Conservation (phyloP, 805 yeast species). For the Saturnispora diversa region DNA sequence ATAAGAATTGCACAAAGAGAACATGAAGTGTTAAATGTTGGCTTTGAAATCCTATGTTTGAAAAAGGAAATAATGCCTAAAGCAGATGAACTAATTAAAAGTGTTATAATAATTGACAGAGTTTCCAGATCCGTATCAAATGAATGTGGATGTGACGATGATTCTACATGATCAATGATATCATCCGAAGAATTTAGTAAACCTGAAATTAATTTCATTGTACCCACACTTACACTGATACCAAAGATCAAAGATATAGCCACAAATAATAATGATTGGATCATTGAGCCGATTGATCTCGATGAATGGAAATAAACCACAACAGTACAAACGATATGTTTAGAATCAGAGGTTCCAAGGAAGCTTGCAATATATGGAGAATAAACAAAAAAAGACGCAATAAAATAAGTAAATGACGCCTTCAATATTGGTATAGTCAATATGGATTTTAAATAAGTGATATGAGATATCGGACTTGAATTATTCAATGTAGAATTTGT, state of each 20-base stretch:
- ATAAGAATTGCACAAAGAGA: slow-evolving; percentile 65
- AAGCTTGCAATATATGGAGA: slow-evolving; percentile 39
- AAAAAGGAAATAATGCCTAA: slow-evolving; percentile 60
- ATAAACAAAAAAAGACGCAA: slow-evolving; percentile 70
- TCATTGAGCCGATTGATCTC: slow-evolving; percentile 72
- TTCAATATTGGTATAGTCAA: slow-evolving; percentile 32
- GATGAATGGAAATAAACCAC: slow-evolving; percentile 83
- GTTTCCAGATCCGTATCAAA: slow-evolving; percentile 1
- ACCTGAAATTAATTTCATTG: slow-evolving; percentile 5
- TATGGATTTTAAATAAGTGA: slow-evolving; percentile 6
- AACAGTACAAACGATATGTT: slow-evolving; percentile 75
- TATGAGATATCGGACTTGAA: slow-evolving; percentile 9
- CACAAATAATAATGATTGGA: slow-evolving; percentile 62
- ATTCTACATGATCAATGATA: background rate
- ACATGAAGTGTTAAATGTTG: slow-evolving; percentile 74
- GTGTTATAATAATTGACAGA: slow-evolving; percentile 5
- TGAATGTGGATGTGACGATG: background rate
- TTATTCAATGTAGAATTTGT: too few species aligned
- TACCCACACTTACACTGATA: slow-evolving; percentile 11
- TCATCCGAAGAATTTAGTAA: slow-evolving; percentile 4
- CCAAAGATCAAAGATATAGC: slow-evolving; percentile 43
- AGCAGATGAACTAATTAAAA: slow-evolving; percentile 37
- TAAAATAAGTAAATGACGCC: slow-evolving; percentile 64
- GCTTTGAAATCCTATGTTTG: slow-evolving; percentile 59
- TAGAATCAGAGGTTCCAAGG: slow-evolving; percentile 61